Conservation (phyloP, 768 basidiomycete genomes). For the Leucocoprinus birnbaumii region DNA sequence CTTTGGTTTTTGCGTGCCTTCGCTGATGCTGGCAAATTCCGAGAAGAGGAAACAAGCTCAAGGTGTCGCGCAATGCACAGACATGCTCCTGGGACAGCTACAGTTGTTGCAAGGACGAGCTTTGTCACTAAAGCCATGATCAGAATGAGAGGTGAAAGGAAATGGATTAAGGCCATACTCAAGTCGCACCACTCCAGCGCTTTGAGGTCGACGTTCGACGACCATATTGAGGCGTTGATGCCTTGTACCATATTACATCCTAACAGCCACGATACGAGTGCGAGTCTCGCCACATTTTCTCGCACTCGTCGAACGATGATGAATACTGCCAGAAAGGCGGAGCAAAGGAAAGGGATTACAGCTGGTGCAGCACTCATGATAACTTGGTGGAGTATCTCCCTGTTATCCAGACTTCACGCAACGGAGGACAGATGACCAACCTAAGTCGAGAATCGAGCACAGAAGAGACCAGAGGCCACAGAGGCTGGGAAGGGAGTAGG, state of each 20-base stretch:
- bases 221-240: slow-evolving; percentile 63
- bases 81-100: slow-evolving; percentile 59
- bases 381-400: not conserved
- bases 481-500: not conserved
- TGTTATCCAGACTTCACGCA: not conserved
- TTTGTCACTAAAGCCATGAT: slow-evolving; percentile 45
- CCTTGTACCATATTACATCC: slow-evolving; percentile 46
- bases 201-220: slow-evolving; percentile 39
- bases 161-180: slow-evolving; percentile 28
- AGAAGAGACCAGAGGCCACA: not conserved
- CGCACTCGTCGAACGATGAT: slow-evolving; percentile 42
- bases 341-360: slow-evolving; percentile 42
- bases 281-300: slow-evolving; percentile 41
- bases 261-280: slow-evolving; percentile 52
- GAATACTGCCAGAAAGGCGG: slow-evolving; percentile 35
- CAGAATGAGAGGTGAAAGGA: not conserved
- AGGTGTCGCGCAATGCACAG: slow-evolving; percentile 55
- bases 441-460: not conserved
- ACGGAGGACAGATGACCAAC: not conserved
- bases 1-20: slow-evolving; percentile 35
- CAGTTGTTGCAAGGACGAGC: slow-evolving; percentile 44
- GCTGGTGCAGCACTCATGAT: slow-evolving; percentile 38
- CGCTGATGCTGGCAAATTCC: slow-evolving; percentile 27
- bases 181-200: slow-evolving; percentile 78
- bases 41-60: slow-evolving; percentile 48